Base-by-base conservation (phyloP, 2,329 filamentous ascomycete genomes). In the Monilinia fructigena region DNA sequence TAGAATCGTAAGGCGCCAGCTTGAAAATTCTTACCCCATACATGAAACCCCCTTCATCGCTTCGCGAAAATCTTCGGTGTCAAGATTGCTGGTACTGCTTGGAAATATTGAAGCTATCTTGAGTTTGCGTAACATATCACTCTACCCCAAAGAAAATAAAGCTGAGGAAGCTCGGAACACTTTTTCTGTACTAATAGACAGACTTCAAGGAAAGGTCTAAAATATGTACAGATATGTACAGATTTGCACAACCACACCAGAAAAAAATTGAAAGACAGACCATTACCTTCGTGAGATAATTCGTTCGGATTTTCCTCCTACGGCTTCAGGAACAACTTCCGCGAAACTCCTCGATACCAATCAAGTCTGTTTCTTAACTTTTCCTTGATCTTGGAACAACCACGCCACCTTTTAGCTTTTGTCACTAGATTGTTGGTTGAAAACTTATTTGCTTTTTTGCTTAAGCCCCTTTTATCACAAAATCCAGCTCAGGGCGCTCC, bases 251-350 rank as follows among this genome's bases (percentile, higher is more conserved):
- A 60, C 45, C 28, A 60, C 45, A 48, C 28, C 58, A 60, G n/a
- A 35, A 35, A 59, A 48, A 60, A 50, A 26, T n/a, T 31, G 28
- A 35, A 35, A 35, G 31, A 35, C 7, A 35, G 31, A 35, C 31
- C 31, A 35, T 35, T 35, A 6, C 7, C 31, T 35, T 35, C 31
- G 7, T 16, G 20, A 58, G 23, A 50, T 26, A n/a, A 64, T 35
- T 64, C 38, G n/a, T 58, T 63, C 48, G 48, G 48, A 40, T 42
- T 54, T 20, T 23, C 12, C 31, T 45, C 42, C 31, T 58, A 18
- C 53, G 63, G 63, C 53, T 55, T 50, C 35, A 59, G 63, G 54
- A 52, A 58, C 14, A 20, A 14, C 63, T 65, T 59, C 63, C 63
- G 53, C 63, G 63, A 50, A 50, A 48, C 54, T 52, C 28, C 50